phyloP scores from a whole-genome alignment of 1,139 yeast genomes.

The Yamadazyma jaroonii region DNA sequence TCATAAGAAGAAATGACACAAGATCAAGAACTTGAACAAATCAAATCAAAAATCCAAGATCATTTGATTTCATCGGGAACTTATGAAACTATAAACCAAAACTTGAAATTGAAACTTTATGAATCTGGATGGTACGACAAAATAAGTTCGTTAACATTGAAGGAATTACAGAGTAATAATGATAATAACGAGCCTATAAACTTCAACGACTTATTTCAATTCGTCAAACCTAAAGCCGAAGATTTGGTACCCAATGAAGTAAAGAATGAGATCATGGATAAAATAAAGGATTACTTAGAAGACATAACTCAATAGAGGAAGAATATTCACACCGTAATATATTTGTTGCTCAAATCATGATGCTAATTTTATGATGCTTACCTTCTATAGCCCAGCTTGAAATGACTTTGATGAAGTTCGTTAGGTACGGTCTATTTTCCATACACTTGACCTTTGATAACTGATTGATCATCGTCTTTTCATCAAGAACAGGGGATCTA shows the following conservation, averaged over 20 bases:
- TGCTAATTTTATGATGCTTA: too few species aligned
- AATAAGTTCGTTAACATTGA: constrained; percentile 55
- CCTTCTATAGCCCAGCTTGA: too few species aligned
- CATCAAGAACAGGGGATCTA: too few species aligned
- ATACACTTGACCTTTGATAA: too few species aligned
- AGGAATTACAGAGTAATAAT: constrained; percentile 28
- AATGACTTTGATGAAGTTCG: not conserved
- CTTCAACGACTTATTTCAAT: constrained; percentile 51
- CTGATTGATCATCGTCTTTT: too few species aligned
- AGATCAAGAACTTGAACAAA: constrained; percentile 45
- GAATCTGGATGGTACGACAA: constrained; percentile 88
- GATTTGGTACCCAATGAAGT: constrained; percentile 69
- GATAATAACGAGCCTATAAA: constrained; percentile 40
- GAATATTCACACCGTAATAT: too few species aligned
- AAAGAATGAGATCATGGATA: constrained; percentile 54
- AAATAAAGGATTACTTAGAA: constrained; percentile 63
- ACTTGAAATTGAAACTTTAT: constrained; percentile 60
- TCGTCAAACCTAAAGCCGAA: constrained; percentile 63
- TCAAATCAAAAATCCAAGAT: constrained; percentile 64
- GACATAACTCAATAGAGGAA: constrained; percentile 33
- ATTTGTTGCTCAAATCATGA: too few species aligned
- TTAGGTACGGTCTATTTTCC: too few species aligned
- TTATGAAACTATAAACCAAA: constrained; percentile 65
- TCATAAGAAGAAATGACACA: constrained; percentile 24
- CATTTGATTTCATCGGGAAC: constrained; percentile 76